A percentile compares a stretch with the other conserved stretches of the same genome.
Evolutionary conservation across 805 yeast species (phyloP).

Genomic region (Starmerella scarabaei): DNA sequence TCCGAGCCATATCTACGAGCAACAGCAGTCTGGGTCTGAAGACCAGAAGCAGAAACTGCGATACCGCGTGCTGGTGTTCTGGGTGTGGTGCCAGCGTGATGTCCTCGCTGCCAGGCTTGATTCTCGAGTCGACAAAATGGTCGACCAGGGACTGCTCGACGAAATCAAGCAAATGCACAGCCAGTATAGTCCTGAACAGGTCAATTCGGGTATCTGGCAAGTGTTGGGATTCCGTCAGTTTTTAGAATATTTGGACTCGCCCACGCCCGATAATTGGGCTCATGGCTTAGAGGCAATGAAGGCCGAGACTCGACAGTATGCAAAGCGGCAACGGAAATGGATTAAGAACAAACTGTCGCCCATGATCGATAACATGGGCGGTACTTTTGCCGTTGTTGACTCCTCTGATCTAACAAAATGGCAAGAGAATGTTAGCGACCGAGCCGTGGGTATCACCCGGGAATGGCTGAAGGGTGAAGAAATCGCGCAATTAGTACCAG

Average conservation of each 20-base stretch:
- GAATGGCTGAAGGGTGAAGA: slow-evolving; percentile 27
- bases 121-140: slow-evolving; percentile 71
- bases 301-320: slow-evolving; percentile 69
- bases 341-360: slow-evolving; percentile 56
- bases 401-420: slow-evolving; percentile 61
- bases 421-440: slow-evolving; percentile 40
- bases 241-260: slow-evolving; percentile 19
- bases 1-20: slow-evolving; percentile 58
- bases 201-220: slow-evolving; percentile 72
- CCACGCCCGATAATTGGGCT: background rate
- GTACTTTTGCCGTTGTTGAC: slow-evolving; percentile 45
- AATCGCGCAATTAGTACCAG: slow-evolving; percentile 27
- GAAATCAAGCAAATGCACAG: slow-evolving; percentile 55
- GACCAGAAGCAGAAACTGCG: slow-evolving; percentile 15
- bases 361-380: slow-evolving; percentile 48
- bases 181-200: slow-evolving; percentile 2
- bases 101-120: slow-evolving; percentile 55
- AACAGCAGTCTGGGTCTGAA: slow-evolving; percentile 47
- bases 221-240: slow-evolving; percentile 71
- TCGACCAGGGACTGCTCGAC: slow-evolving; percentile 48
- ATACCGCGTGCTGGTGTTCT: slow-evolving; percentile 42
- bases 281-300: slow-evolving; percentile 45
- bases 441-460: slow-evolving; percentile 42
- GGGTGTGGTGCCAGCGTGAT: slow-evolving; percentile 63
- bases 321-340: slow-evolving; percentile 84